A percentile compares a stretch with the other conserved stretches of the same genome.
Evolutionary conservation across 2,329 filamentous ascomycete species (phyloP).

Genomic region (Monosporascus ibericus): DNA sequence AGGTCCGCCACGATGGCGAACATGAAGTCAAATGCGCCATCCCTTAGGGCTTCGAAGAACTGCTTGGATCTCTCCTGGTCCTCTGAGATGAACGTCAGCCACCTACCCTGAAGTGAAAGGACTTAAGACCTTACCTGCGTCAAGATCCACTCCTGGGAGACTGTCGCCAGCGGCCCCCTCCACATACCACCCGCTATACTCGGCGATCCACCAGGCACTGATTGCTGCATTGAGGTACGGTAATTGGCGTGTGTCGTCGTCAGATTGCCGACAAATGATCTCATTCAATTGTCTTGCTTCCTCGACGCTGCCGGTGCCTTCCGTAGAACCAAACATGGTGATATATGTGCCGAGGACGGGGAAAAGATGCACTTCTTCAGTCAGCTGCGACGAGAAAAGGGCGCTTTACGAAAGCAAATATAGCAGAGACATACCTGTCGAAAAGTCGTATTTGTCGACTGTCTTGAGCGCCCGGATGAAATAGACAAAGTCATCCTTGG

Average conservation of each 20-base stretch:
- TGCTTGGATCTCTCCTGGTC: conserved; percentile 64
- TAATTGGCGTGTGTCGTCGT: conserved; percentile 65
- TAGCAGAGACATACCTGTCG: conserved; percentile 11
- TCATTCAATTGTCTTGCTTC: conserved; percentile 67
- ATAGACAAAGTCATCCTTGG: conserved; percentile 64
- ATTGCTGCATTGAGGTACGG: conserved; percentile 73
- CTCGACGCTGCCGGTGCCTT: conserved; percentile 60
- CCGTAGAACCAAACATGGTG: conserved; percentile 70
- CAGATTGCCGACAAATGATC: conserved; percentile 58
- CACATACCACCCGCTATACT: conserved; percentile 86
- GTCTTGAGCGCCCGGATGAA: conserved; percentile 64
- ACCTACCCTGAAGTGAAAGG: conserved; percentile 4
- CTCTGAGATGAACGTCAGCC: conserved; percentile 43
- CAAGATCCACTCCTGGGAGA: conserved; percentile 57
- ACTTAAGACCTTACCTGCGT: conserved; percentile 36
- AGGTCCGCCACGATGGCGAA: conserved; percentile 79
- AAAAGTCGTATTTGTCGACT: conserved; percentile 66
- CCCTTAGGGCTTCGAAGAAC: conserved; percentile 72
- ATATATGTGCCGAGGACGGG: conserved; percentile 74
- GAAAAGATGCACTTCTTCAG: conserved; percentile 65
- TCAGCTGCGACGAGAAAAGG: conserved; percentile 8
- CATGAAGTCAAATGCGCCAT: conserved; percentile 89
- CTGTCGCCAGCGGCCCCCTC: conserved; percentile 60
- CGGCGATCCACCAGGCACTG: conserved; percentile 80
- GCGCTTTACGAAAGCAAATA: neutral